A percentile compares a stretch with the other conserved stretches of the same genome.
Evolutionary conservation across 345 rosid genomes (phyloP).

Genomic region (Jatropha curcas): DNA sequence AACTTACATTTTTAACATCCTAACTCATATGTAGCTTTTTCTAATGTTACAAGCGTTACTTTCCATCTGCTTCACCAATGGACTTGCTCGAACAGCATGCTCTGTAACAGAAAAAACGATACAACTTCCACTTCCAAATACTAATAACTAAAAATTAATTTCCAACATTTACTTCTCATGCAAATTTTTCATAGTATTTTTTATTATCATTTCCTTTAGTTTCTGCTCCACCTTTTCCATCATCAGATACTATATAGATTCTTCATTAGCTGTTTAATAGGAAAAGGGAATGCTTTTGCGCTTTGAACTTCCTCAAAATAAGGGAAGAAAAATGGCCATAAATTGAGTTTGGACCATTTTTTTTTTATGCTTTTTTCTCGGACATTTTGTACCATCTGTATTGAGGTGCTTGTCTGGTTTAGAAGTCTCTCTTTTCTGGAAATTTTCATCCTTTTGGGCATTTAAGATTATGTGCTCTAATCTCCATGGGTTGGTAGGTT

Average conservation of each 20-base stretch:
- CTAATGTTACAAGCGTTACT: too few relatives aligned
- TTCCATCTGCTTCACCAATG: too few relatives aligned
- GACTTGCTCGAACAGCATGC: too few relatives aligned
- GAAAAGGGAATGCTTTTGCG: background rate
- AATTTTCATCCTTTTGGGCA: background rate
- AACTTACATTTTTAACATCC: too few relatives aligned
- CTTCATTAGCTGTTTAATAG: background rate
- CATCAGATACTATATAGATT: background rate
- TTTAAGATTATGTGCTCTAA: too few relatives aligned
- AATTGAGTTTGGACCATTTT: background rate
- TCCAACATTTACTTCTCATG: background rate
- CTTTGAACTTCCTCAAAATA: background rate
- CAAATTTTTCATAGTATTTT: background rate
- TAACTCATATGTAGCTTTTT: too few relatives aligned
- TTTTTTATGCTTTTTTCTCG: background rate
- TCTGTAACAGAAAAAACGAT: too few relatives aligned
- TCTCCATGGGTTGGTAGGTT: background rate
- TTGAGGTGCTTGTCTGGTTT: background rate
- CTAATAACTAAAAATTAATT: too few relatives aligned
- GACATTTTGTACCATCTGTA: background rate
- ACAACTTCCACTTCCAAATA: too few relatives aligned
- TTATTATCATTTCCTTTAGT: background rate
- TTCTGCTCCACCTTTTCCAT: background rate
- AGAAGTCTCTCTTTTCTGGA: background rate
- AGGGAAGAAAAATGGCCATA: background rate